Evolutionary conservation across 805 yeast species (phyloP).

Genomic region (Ogataea naganishii): DNA sequence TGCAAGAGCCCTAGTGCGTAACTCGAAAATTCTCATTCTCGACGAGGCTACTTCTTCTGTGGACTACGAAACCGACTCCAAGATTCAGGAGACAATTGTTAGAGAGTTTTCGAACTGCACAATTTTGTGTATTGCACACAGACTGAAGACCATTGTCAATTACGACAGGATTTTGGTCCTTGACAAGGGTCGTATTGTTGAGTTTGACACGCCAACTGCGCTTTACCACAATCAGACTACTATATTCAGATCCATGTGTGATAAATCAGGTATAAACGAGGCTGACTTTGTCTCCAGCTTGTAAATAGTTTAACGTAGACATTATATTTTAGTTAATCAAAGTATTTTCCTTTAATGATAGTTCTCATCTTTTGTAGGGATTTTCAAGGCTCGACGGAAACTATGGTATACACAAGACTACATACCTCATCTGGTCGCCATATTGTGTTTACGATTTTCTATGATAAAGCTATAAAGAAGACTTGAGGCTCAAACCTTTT

Average conservation of each 20-base stretch:
- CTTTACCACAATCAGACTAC: conserved; percentile 41
- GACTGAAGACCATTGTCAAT: conserved; percentile 47
- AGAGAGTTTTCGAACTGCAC: conserved; percentile 53
- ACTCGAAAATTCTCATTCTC: conserved; percentile 46
- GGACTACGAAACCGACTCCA: conserved; percentile 57
- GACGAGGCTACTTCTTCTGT: conserved; percentile 72
- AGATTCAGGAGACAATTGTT: conserved; percentile 48
- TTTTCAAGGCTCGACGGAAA: too few relatives aligned
- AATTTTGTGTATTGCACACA: conserved; percentile 61
- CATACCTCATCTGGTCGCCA: too few relatives aligned
- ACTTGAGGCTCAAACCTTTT: too few relatives aligned
- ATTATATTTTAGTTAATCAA: too few relatives aligned
- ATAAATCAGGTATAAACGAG: conserved; percentile 31
- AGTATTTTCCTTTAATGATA: too few relatives aligned
- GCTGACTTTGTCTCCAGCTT: too few relatives aligned
- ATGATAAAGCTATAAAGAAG: too few relatives aligned
- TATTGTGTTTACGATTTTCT: too few relatives aligned
- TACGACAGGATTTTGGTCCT: conserved; percentile 50
- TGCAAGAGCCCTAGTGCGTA: conserved; percentile 58
- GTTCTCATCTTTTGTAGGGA: too few relatives aligned
- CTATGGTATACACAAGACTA: too few relatives aligned
- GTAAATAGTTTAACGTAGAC: too few relatives aligned
- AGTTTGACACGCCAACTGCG: conserved; percentile 41
- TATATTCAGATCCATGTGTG: conserved; percentile 43
- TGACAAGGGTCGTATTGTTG: conserved; percentile 43